Conservation (phyloP, 805 yeast genomes). For the Clavispora fructus region DNA sequence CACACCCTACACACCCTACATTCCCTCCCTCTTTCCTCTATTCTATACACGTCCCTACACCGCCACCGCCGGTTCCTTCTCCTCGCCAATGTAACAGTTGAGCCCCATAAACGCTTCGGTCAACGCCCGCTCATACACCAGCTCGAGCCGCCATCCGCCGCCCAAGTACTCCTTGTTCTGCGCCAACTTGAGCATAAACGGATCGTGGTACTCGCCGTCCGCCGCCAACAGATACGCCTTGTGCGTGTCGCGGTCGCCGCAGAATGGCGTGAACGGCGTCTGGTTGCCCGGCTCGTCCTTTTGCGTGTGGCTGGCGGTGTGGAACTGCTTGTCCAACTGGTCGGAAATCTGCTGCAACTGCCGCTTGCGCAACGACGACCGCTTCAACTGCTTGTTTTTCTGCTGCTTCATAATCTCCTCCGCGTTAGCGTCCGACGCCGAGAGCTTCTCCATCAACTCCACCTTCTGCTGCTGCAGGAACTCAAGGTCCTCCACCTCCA, state of each 20-base stretch:
- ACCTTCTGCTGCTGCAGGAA: slow-evolving; percentile 37
- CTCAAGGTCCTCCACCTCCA: slow-evolving; percentile 39
- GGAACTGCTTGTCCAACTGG: slow-evolving; percentile 42
- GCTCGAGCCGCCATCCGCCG: slow-evolving; percentile 74
- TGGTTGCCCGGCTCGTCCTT: slow-evolving; percentile 18
- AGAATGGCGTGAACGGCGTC: slow-evolving; percentile 87
- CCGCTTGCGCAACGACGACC: slow-evolving; percentile 60
- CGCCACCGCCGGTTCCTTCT: slow-evolving; percentile 16
- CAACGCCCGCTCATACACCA: slow-evolving; percentile 68
- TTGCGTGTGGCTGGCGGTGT: slow-evolving; percentile 20
- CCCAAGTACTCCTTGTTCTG: slow-evolving; percentile 68
- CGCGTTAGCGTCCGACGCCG: slow-evolving; percentile 27
- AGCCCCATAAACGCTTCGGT: slow-evolving; percentile 89
- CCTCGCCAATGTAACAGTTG: slow-evolving; percentile 65
- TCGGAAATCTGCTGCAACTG: slow-evolving; percentile 56
- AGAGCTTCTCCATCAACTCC: slow-evolving; percentile 36
- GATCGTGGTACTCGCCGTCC: slow-evolving; percentile 42
- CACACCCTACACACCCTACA: no score
- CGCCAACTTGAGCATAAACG: slow-evolving; percentile 44
- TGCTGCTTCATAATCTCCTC: slow-evolving; percentile 39
- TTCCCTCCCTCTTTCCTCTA: background rate
- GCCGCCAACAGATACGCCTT: slow-evolving; percentile 44
- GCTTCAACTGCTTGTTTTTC: slow-evolving; percentile 42
- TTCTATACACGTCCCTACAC: background rate
- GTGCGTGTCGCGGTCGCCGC: slow-evolving; percentile 71